Conservation (phyloP, 2,329 filamentous ascomycete species). For the Hypoxylon sp. region DNA sequence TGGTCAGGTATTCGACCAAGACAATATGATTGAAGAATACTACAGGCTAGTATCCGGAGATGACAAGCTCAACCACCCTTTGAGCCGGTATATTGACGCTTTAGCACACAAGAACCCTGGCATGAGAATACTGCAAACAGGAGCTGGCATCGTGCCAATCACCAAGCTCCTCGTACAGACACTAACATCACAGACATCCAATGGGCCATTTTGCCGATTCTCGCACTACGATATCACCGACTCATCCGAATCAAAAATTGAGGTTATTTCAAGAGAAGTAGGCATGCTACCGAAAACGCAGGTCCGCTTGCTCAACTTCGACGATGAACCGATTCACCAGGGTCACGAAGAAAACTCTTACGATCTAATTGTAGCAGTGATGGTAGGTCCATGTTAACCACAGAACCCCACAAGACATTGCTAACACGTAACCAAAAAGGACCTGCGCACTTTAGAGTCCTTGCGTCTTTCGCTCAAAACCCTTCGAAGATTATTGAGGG, state of each 20-base stretch:
- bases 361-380: neutral
- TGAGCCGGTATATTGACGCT: neutral
- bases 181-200: neutral
- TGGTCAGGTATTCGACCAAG: too few relatives aligned
- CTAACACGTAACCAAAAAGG: too few relatives aligned
- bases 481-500: neutral
- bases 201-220: neutral
- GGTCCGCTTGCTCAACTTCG: neutral
- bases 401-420: too few relatives aligned
- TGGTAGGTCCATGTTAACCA: neutral
- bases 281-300: neutral
- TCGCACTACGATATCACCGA: neutral
- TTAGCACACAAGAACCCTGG: constrained; percentile 3
- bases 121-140: constrained; percentile 1
- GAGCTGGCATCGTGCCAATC: neutral
- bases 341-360: neutral
- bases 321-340: neutral
- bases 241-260: neutral
- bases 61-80: too few relatives aligned
- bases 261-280: neutral
- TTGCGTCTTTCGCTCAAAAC: neutral
- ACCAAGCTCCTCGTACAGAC: neutral
- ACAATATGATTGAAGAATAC: too few relatives aligned
- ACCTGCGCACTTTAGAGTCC: too few relatives aligned
- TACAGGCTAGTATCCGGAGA: too few relatives aligned